These are phyloP conservation scores for Neurospora sp. DNA, from an alignment of 2,329 filamentous ascomycete species.

Conservation along the genomic window DNA sequence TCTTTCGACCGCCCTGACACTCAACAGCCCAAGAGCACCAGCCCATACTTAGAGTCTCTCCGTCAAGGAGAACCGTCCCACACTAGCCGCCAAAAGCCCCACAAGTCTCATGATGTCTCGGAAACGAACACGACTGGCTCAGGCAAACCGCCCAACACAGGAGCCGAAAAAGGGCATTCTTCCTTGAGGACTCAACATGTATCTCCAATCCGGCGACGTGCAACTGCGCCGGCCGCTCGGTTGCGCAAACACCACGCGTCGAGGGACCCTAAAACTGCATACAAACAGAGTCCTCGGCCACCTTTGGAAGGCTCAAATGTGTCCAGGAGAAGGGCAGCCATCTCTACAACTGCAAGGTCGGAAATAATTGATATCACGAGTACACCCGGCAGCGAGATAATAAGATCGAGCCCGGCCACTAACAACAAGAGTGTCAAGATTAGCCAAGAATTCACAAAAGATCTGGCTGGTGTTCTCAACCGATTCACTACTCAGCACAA, in stretches of 20 bases:
- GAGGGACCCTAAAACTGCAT: background rate
- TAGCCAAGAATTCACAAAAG: constrained; percentile 12
- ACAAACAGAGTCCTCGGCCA: constrained; percentile 4
- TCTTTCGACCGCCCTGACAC: background rate
- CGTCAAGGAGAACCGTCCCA: background rate
- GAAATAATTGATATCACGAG: constrained; percentile 1
- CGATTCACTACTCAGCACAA: constrained; percentile 13
- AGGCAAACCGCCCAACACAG: background rate
- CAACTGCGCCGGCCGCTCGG: background rate
- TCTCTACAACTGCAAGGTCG: background rate
- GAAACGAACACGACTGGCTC: background rate
- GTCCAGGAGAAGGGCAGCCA: constrained; percentile 6
- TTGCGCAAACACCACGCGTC: background rate
- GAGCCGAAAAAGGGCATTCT: background rate
- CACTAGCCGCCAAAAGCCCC: background rate
- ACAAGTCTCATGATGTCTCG: background rate
- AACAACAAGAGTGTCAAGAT: constrained; percentile 8
- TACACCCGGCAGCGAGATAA: constrained; percentile 6
- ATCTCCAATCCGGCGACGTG: background rate
- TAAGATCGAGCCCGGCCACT: constrained; percentile 7
- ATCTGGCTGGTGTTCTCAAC: constrained; percentile 13
- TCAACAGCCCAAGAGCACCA: background rate
- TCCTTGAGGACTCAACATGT: background rate
- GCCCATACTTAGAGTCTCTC: background rate
- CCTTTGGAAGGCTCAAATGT: constrained; percentile 11